phyloP scores from a whole-genome alignment of 73 alveolate genomes.

The Blepharisma stoltei region DNA sequence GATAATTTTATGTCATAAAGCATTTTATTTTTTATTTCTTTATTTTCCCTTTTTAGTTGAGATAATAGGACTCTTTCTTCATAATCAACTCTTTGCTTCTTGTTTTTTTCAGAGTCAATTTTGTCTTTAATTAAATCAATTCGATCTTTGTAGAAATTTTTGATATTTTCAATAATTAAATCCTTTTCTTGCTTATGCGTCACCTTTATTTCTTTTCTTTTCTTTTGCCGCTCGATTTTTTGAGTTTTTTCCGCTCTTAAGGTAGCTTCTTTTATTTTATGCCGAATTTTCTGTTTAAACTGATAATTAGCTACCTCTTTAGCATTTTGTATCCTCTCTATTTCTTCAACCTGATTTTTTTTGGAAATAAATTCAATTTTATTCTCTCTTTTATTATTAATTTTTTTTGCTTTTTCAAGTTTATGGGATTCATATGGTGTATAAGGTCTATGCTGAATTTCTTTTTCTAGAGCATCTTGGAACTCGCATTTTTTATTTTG shows the following conservation, averaged over 20 bases:
- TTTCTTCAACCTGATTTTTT: background rate
- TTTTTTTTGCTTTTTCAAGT: background rate
- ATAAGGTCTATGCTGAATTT: too few relatives aligned
- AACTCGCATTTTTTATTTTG: background rate
- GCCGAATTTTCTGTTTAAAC: background rate
- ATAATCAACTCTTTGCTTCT: background rate
- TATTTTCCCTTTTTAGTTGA: background rate
- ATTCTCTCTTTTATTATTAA: background rate
- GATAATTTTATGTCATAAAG: too few relatives aligned
- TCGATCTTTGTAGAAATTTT: conserved; percentile 9
- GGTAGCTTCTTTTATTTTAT: background rate
- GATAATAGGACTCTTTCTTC: background rate
- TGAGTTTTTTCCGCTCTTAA: background rate
- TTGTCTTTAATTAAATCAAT: background rate
- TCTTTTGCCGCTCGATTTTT: conserved; percentile 1
- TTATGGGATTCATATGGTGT: background rate
- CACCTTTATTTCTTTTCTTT: background rate
- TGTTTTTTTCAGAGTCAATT: background rate
- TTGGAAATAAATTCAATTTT: background rate
- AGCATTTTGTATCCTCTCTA: background rate
- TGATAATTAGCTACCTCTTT: too few relatives aligned
- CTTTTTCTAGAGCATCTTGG: background rate
- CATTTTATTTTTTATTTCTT: background rate
- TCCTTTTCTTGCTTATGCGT: conserved; percentile 11
- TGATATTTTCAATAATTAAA: conserved; percentile 4